Evolutionary conservation across 176 grass and related monocot genomes (phyloP), one percentile per base, ranked within the genome.

Genomic region (Pharus latifolius): DNA sequence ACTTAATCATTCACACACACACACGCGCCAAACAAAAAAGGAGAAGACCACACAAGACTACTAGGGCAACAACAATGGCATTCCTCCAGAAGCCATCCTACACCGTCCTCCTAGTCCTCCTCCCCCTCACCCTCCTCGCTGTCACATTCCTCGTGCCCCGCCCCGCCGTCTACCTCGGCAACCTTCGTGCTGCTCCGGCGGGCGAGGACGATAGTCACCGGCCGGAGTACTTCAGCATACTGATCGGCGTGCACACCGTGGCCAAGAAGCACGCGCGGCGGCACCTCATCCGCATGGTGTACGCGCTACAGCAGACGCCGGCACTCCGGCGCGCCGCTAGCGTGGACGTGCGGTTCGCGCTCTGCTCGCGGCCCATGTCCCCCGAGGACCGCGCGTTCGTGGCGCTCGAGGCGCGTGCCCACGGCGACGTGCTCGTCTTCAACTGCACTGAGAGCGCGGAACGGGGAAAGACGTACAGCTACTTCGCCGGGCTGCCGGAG

Each of bases 261-360:
- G 63, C 84, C 27, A 79, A 52, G 33, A 84, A 83, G 61, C 85
- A 81, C 81, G 66, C 81, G 13, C 57, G 77, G 49, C 67, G 88
- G 5, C 84, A 87, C 84, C 80, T 87, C 23, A 47, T 91, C 56
- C 84, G 84, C 70, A 81, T 67, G 74, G 88, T 37, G 52, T 83
- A 91, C 83, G 73, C 80, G 53, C 30, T 83, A 27, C 88, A 91
- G 75, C 69, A 83, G 67, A 46, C 49, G 27, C 4, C 57, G 0
- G 58, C 33, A 42, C 73, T 65, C 48, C 43, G 54, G 25, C 8
- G 37, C n/a, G 52, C 63, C 1, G 82, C 88, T 45, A 80, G 66
- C 47, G 74, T 84, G 47, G 84, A 91, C 77, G 84, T 87, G 48
- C 70, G 76, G 70, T 91, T 91, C 72, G 80, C 5, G 38, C 69